These are phyloP conservation scores for Cladophialophora immunda DNA, from an alignment of 2,329 filamentous ascomycete species.

Conservation along the genomic window DNA sequence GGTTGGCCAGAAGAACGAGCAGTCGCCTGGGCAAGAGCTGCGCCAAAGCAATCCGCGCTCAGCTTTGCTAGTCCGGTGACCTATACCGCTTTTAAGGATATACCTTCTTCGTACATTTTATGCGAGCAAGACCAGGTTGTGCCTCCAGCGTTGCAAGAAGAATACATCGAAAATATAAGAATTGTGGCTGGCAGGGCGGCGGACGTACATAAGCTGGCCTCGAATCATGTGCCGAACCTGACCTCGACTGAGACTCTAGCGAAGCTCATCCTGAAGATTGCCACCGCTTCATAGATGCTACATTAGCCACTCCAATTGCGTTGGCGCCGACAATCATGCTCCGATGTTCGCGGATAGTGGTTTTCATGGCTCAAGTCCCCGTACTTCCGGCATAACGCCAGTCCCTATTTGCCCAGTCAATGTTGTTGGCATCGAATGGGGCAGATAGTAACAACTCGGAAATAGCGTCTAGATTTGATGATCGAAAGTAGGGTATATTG, in stretches of 20 bases:
- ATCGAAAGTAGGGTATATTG: slow-evolving; percentile 17
- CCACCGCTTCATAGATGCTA: slow-evolving; percentile 14
- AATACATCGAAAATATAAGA: slow-evolving; percentile 22
- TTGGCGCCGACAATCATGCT: background rate
- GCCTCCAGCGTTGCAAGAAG: slow-evolving; percentile 9
- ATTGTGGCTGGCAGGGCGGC: slow-evolving; percentile 11
- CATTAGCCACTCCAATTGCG: slow-evolving; percentile 3
- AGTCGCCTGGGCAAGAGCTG: slow-evolving; percentile 17
- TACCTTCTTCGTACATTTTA: slow-evolving; percentile 25
- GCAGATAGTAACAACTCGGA: slow-evolving; percentile 17
- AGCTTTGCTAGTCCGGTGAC: slow-evolving; percentile 21
- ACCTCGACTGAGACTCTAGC: slow-evolving; percentile 2
- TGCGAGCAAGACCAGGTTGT: slow-evolving; percentile 22
- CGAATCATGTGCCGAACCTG: slow-evolving; percentile 20
- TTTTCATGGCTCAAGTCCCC: slow-evolving; percentile 16
- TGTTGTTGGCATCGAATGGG: slow-evolving; percentile 21
- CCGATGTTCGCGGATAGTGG: slow-evolving; percentile 5
- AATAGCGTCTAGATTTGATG: slow-evolving; percentile 19
- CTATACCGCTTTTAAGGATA: slow-evolving; percentile 22
- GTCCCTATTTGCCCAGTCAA: slow-evolving; percentile 14
- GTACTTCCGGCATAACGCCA: slow-evolving; percentile 11
- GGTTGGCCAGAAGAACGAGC: slow-evolving; percentile 23
- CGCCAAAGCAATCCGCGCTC: slow-evolving; percentile 22
- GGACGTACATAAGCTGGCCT: slow-evolving; percentile 14
- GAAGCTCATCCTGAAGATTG: slow-evolving; percentile 19